phyloP scores from a whole-genome alignment of 2,329 filamentous ascomycete species.

The Endocalyx cinctus region DNA sequence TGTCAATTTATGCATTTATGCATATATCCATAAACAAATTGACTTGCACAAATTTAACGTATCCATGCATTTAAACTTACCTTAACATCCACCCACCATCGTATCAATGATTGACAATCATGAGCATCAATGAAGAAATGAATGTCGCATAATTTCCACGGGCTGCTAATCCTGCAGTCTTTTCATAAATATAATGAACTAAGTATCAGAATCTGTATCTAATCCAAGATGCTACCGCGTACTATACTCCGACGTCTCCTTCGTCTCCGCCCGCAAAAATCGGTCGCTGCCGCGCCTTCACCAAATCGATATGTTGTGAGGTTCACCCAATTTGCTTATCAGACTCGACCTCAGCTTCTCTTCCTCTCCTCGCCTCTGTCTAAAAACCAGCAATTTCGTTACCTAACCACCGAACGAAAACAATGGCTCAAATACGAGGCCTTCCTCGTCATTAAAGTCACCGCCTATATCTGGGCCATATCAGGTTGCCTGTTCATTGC shows the following conservation, averaged over 20 bases:
- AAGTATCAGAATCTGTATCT: no score
- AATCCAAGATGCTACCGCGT: conserved; percentile 17
- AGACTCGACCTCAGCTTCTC: conserved; percentile 41
- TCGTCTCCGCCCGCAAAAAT: conserved; percentile 9
- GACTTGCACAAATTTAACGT: no score
- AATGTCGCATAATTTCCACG: no score
- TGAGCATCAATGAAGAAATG: no score
- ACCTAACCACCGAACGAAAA: conserved; percentile 75
- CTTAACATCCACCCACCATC: no score
- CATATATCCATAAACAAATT: no score
- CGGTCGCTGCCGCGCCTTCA: background rate
- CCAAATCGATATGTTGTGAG: conserved; percentile 59
- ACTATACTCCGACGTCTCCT: conserved; percentile 16
- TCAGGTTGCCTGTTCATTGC: conserved; percentile 44
- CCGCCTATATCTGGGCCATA: conserved; percentile 60
- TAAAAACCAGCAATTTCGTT: conserved; percentile 54
- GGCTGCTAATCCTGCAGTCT: no score
- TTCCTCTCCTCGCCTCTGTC: conserved; percentile 45
- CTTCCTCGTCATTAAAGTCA: conserved; percentile 64
- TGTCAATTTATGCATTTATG: no score
- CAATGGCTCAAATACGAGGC: conserved; percentile 67
- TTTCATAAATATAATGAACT: no score
- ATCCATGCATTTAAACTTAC: no score
- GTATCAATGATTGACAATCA: no score
- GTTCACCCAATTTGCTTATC: conserved; percentile 39